Evolutionary conservation across 2,329 filamentous ascomycete genomes (phyloP), one percentile per base, ranked within the genome.

Genomic region (Beauveria australis): DNA sequence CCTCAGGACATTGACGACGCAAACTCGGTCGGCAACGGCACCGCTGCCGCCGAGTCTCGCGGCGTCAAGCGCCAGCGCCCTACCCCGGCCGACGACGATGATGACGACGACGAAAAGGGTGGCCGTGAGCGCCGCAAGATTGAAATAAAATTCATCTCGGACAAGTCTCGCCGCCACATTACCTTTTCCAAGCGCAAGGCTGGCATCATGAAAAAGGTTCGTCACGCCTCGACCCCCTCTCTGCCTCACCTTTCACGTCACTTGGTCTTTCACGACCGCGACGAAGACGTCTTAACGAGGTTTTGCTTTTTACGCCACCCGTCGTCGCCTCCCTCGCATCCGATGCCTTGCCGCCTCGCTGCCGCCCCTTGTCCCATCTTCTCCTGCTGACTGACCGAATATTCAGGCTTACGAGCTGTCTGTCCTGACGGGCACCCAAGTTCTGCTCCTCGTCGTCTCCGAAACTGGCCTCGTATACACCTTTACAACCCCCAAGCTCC

Each of bases 141-240:
- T 71, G 94, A 99, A 79, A 99, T 99, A 81, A 99, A 99, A 84
- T 99, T 99, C 80, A 99, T 99, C 77, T 93, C 92, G 78, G 94
- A 99, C 79, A 99, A 99, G 82, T 97, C 93, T 79, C 92, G 94
- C 79, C 89, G 94, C 65, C 94, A 99, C 81, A 99, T 97, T 75
- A 97, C 94, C 71, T 97, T 99, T 77, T 97, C 93, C 69, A 99
- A 99, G 87, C 91, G 94, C 76, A 99, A 99, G 82, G 94, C 94
- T 61, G 94, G 94, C 70, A 97, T 99, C 77, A 97, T 99, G 94
- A 97, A 99, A 84, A 97, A 97, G 92, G 94, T 97, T 75, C 68
- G 87, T 81, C 59, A 22, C 37, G 26, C 52, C 33, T 12, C 51
- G 19, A 33, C 18, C n/a, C 22, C 26, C 26, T 24, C 37, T 43